Conservation (phyloP, 257 asterid genomes). For the Catharanthus roseus region DNA sequence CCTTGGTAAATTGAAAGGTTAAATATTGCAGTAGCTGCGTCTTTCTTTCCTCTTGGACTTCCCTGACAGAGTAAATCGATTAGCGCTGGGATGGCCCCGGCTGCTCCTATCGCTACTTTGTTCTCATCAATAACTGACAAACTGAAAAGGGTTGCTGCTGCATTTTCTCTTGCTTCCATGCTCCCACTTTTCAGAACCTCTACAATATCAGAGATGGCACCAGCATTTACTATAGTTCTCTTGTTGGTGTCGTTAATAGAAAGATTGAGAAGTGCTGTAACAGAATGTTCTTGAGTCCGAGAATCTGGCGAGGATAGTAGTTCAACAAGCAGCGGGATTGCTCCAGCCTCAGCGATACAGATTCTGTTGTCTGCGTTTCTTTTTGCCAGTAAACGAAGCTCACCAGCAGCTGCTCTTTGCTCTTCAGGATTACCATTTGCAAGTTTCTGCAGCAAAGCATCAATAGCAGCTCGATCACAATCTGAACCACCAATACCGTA, state of each 20-base stretch:
- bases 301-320: constrained; percentile 66
- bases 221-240: constrained; percentile 70
- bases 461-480: constrained; percentile 72
- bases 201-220: constrained; percentile 85
- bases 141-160: constrained; percentile 93
- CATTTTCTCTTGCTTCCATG: constrained; percentile 81
- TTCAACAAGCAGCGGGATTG: constrained; percentile 77
- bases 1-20: constrained; percentile 88
- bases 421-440: constrained; percentile 62
- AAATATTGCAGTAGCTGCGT: constrained; percentile 93
- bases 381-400: constrained; percentile 94
- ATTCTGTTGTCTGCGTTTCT: constrained; percentile 86
- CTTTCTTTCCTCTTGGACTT: constrained; percentile 88
- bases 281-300: constrained; percentile 89
- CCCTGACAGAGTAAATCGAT: constrained; percentile 75
- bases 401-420: constrained; percentile 93
- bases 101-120: constrained; percentile 89
- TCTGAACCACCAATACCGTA: constrained; percentile 61
- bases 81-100: constrained; percentile 90
- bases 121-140: constrained; percentile 80
- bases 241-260: constrained; percentile 88
- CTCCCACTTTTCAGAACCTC: constrained; percentile 77
- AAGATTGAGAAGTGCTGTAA: constrained; percentile 87
- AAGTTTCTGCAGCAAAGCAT: constrained; percentile 58
- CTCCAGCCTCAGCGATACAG: constrained; percentile 93